phyloP scores from a whole-genome alignment of 495 filamentous ascomycete genomes.

The Friedmanniomyces endolithicus region DNA sequence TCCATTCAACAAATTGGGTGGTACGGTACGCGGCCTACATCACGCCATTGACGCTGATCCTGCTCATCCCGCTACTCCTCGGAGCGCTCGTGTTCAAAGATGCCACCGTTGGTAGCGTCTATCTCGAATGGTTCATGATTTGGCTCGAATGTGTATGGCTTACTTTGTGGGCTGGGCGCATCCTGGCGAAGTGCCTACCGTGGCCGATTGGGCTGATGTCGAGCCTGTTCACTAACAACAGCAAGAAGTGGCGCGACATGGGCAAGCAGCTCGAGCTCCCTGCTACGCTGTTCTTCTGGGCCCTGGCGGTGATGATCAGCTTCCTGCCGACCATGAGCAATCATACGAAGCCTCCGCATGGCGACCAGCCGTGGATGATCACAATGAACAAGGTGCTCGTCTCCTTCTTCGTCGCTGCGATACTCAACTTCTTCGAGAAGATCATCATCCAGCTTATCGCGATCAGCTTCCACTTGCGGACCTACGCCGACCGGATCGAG shows the following conservation, averaged over 20 bases:
- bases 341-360: constrained; percentile 48
- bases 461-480: constrained; percentile 80
- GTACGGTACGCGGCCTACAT: constrained; percentile 84
- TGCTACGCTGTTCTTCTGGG: constrained; percentile 83
- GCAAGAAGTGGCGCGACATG: constrained; percentile 89
- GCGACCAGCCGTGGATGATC: constrained; percentile 53
- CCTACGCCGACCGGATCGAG: constrained; percentile 84
- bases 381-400: constrained; percentile 81
- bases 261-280: constrained; percentile 77
- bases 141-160: constrained; percentile 82
- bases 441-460: constrained; percentile 92
- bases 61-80: constrained; percentile 72
- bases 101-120: constrained; percentile 62
- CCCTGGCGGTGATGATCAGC: constrained; percentile 66
- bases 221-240: constrained; percentile 71
- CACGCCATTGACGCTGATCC: constrained; percentile 54
- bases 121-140: constrained; percentile 80
- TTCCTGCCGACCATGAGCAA: constrained; percentile 61
- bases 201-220: constrained; percentile 50
- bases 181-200: constrained; percentile 66
- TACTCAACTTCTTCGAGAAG: constrained; percentile 81
- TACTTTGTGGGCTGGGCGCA: constrained; percentile 67
- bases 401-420: constrained; percentile 62
- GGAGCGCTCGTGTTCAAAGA: constrained; percentile 53
- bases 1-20: constrained; percentile 65